Evolutionary conservation across 306 rosid genomes (phyloP).

Genomic region (Rosa multiflora): DNA sequence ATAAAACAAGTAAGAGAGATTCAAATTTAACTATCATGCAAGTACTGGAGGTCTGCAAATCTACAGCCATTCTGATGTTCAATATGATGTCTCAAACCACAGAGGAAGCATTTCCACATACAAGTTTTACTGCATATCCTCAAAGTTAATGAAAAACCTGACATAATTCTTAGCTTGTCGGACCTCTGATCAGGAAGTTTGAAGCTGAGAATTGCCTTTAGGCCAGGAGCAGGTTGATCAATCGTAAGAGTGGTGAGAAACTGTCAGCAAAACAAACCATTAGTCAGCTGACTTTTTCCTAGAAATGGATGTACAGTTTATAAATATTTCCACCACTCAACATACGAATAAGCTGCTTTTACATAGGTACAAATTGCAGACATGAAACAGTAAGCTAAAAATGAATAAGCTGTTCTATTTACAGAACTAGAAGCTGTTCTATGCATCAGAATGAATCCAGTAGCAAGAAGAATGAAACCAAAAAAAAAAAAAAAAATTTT

Average conservation of each 20-base stretch:
- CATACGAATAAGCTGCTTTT: not conserved
- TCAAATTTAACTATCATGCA: slow-evolving; percentile 41
- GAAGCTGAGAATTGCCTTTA: slow-evolving; percentile 74
- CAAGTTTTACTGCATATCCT: not conserved
- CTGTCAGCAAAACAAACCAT: slow-evolving; percentile 36
- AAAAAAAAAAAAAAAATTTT: too few species aligned
- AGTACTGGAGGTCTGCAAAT: slow-evolving; percentile 63
- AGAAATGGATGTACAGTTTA: not conserved
- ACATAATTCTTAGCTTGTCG: slow-evolving; percentile 62
- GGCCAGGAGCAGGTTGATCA: slow-evolving; percentile 74
- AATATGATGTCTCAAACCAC: not conserved
- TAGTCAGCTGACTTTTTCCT: slow-evolving; percentile 1
- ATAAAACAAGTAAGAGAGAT: too few species aligned
- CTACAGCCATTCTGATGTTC: slow-evolving; percentile 5
- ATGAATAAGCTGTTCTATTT: too few species aligned
- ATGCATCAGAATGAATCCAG: not conserved
- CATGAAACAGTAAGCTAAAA: too few species aligned
- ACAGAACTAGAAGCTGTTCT: not conserved
- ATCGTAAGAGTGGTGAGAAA: slow-evolving; percentile 66
- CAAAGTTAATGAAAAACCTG: not conserved
- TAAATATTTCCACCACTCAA: not conserved
- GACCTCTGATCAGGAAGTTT: slow-evolving; percentile 87
- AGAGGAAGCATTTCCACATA: not conserved
- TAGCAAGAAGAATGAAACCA: not conserved
- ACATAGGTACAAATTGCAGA: too few species aligned